Evolutionary conservation across 2,329 filamentous ascomycete species (phyloP).

Genomic region (Tolypocladium tropicale): DNA sequence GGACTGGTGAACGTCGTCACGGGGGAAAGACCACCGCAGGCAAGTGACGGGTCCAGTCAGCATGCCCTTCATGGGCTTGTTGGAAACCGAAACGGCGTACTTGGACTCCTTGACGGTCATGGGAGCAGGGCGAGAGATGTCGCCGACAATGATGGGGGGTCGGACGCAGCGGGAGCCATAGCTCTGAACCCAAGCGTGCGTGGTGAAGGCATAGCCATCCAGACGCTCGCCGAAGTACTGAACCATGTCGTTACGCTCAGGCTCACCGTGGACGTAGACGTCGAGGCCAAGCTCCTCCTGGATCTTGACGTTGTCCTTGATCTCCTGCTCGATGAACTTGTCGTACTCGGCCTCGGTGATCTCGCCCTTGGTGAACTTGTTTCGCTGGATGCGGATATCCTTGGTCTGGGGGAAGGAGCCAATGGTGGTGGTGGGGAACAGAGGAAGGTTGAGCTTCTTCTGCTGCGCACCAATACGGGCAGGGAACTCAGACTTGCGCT

Average conservation of each 20-base stretch:
- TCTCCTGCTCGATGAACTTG: conserved; percentile 99
- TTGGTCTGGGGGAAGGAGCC: conserved; percentile 99
- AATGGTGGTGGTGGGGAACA: conserved; percentile 98
- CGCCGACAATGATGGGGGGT: conserved; percentile 95
- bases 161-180: conserved; percentile 98
- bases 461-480: conserved; percentile 79
- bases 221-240: conserved; percentile 99
- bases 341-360: conserved; percentile 90
- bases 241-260: conserved; percentile 99
- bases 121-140: conserved; percentile 89
- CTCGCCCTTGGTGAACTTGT: conserved; percentile 98
- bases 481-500: conserved; percentile 85
- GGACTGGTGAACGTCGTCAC: conserved; percentile 98
- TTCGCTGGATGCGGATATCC: conserved; percentile 92
- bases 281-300: conserved; percentile 97
- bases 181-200: conserved; percentile 96
- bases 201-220: conserved; percentile 96
- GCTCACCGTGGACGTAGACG: conserved; percentile 96
- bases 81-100: conserved; percentile 91
- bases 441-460: conserved; percentile 82
- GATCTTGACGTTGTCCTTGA: conserved; percentile 86
- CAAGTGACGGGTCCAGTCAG: conserved; percentile 98
- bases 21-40: conserved; percentile 98
- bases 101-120: conserved; percentile 99
- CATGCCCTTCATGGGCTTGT: conserved; percentile 99